Base-by-base conservation (phyloP, 768 basidiomycete genomes). In the Termitomyces bulborhizus region DNA sequence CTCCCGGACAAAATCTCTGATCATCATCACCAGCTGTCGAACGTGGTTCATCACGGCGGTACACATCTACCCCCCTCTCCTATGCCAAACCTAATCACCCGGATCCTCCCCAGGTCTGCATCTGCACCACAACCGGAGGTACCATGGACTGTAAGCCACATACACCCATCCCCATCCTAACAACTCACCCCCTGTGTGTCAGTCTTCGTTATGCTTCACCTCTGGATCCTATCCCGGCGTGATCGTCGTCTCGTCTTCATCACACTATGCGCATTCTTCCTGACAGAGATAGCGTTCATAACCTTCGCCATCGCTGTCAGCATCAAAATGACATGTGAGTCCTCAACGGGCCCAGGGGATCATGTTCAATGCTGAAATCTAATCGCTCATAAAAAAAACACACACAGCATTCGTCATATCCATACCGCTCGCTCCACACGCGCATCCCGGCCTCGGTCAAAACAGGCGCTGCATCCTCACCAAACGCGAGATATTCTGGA, bases 151-250 rank as follows among this genome's bases (percentile, higher is more conserved):
- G 74, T 73, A 47, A 24, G 61, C 59, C 18, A 3, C 8, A 32
- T 9, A 32, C 31, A 9, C 31, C 8, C 3, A 8, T 3, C 31
- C 7, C 31, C 3, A 32, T 9, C 1, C 8, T 3, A 32, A 32
- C 6, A 32, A 9, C 9, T 3, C 5, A 31, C 8, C 29, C 29
- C 5, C 29, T 31, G 7, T 1, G 8, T 26, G 1, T 16, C 48
- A 75, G 75, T 74, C 55, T 64, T 75, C 21, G 62, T 76, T 11
- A 59, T 76, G 36, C 61, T 75, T n/a, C 69, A 71, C 1, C 29
- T 75, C 7, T 76, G 75, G 75, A 60, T 70, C 24, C 58, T 74
- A 5, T 74, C 74, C 63, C 66, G 59, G 26, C 61, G 65, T 16
- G 60, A 63, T 43, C 54, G 56, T 21, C 54, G 64, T 39, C 44